A percentile compares a stretch with the other conserved stretches of the same genome.
Evolutionary conservation across 2,329 filamentous ascomycete species (phyloP).

Genomic region (Aspergillus pseudoviridinutans): DNA sequence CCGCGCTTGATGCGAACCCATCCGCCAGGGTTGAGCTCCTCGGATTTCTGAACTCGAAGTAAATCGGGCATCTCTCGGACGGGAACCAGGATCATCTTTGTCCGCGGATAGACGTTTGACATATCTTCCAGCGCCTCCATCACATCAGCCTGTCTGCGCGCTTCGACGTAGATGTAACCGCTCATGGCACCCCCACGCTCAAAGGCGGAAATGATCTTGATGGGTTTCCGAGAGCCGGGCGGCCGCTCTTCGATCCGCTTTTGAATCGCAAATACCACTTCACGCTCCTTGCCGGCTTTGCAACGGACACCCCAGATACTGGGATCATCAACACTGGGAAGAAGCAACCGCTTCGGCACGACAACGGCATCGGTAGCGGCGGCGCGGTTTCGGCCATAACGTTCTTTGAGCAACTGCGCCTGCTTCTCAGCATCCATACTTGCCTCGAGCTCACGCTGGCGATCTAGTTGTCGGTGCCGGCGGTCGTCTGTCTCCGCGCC

Average conservation of each 20-base stretch:
- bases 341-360: conserved; percentile 77
- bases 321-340: conserved; percentile 91
- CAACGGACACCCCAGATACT: conserved; percentile 93
- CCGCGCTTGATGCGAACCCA: conserved; percentile 85
- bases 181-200: conserved; percentile 87
- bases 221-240: conserved; percentile 69
- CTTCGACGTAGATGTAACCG: conserved; percentile 94
- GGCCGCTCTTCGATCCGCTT: conserved; percentile 78
- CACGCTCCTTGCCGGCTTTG: conserved; percentile 91
- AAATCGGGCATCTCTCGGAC: conserved; percentile 98
- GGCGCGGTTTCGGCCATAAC: conserved; percentile 76
- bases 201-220: conserved; percentile 85
- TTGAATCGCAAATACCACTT: conserved; percentile 82
- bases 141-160: conserved; percentile 80
- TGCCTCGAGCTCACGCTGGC: conserved; percentile 79
- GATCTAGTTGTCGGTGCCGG: conserved; percentile 89
- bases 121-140: conserved; percentile 77
- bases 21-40: conserved; percentile 76
- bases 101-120: conserved; percentile 83
- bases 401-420: conserved; percentile 78
- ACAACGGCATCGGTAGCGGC: conserved; percentile 67
- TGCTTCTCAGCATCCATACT: conserved; percentile 92
- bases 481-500: conserved; percentile 83
- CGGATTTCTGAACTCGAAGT: conserved; percentile 82
- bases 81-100: conserved; percentile 81